Conservation (phyloP, 768 basidiomycete species). For the Lentinula guzmanii region DNA sequence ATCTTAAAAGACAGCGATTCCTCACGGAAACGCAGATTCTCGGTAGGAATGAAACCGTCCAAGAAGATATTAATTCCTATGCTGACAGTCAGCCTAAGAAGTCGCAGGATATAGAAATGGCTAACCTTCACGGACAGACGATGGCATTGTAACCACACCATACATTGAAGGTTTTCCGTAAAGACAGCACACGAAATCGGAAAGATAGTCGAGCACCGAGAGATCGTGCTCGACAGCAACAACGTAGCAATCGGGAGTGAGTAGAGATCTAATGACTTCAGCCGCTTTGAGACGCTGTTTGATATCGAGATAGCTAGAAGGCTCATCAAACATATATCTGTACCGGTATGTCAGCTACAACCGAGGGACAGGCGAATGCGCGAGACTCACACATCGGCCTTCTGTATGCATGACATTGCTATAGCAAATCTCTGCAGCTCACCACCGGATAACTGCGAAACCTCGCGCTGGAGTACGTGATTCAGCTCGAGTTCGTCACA, state of each 20-base stretch:
- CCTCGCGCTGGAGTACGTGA: conserved; percentile 80
- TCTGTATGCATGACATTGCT: conserved; percentile 93
- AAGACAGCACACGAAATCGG: conserved; percentile 95
- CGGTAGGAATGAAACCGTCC: conserved; percentile 97
- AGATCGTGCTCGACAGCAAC: conserved; percentile 99
- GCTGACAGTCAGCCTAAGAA: not conserved
- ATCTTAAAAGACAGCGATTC: conserved; percentile 97
- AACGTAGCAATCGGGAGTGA: conserved; percentile 83
- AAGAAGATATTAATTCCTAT: conserved; percentile 98
- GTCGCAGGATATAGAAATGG: not conserved
- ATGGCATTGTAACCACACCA: conserved; percentile 98
- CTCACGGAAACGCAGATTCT: conserved; percentile 96
- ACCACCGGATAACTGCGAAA: conserved; percentile 87
- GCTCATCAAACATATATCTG: conserved; percentile 99
- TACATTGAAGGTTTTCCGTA: conserved; percentile 98
- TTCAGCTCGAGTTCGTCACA: conserved; percentile 84
- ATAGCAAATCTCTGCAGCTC: conserved; percentile 98
- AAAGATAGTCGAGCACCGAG: conserved; percentile 96
- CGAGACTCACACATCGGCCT: conserved; percentile 81
- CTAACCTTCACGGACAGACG: conserved; percentile 92
- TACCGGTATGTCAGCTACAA: not conserved
- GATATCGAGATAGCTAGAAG: conserved; percentile 96
- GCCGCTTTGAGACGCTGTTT: conserved; percentile 94
- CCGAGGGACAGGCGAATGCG: conserved; percentile 2
- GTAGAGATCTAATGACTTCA: conserved; percentile 85